These are phyloP conservation scores for Candida andamanensis DNA, from an alignment of 805 yeast genomes.

Conservation along the genomic window DNA sequence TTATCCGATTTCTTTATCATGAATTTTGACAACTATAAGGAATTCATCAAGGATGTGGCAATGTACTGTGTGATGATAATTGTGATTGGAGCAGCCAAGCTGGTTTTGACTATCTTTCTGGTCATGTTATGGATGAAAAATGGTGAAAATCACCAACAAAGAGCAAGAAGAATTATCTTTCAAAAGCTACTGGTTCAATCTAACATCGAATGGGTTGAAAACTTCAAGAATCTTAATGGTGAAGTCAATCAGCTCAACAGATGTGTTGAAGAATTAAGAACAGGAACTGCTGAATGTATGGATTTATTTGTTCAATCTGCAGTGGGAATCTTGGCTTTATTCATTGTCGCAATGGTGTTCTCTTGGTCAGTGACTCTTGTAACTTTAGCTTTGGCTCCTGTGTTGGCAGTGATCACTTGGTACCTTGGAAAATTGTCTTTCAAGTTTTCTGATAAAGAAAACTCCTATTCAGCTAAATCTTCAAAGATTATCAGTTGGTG, in stretches of 20 bases:
- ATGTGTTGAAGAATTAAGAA: slow-evolving; percentile 67
- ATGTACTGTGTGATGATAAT: slow-evolving; percentile 28
- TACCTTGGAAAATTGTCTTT: slow-evolving; percentile 49
- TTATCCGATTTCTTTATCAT: slow-evolving; percentile 27
- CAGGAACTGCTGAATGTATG: slow-evolving; percentile 62
- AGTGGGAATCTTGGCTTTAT: slow-evolving; percentile 49
- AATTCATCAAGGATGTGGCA: slow-evolving; percentile 21
- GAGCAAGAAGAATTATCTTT: slow-evolving; percentile 48
- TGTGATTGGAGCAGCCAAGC: slow-evolving; percentile 25
- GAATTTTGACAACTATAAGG: slow-evolving; percentile 17
- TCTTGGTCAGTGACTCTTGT: slow-evolving; percentile 86
- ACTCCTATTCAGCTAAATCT: slow-evolving; percentile 47
- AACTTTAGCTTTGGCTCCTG: slow-evolving; percentile 68
- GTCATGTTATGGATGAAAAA: slow-evolving; percentile 58
- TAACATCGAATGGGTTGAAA: slow-evolving; percentile 58
- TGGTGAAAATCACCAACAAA: slow-evolving; percentile 65
- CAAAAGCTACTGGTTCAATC: slow-evolving; percentile 41
- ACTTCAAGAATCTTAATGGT: slow-evolving; percentile 52
- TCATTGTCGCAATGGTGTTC: slow-evolving; percentile 63
- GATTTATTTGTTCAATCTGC: slow-evolving; percentile 52
- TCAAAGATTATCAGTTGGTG: slow-evolving; percentile 70
- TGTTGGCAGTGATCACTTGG: slow-evolving; percentile 48
- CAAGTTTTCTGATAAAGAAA: slow-evolving; percentile 50
- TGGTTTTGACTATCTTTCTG: slow-evolving; percentile 45
- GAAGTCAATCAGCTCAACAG: slow-evolving; percentile 60